Conservation (phyloP, 257 asterid species). For the Coffea canephora region DNA sequence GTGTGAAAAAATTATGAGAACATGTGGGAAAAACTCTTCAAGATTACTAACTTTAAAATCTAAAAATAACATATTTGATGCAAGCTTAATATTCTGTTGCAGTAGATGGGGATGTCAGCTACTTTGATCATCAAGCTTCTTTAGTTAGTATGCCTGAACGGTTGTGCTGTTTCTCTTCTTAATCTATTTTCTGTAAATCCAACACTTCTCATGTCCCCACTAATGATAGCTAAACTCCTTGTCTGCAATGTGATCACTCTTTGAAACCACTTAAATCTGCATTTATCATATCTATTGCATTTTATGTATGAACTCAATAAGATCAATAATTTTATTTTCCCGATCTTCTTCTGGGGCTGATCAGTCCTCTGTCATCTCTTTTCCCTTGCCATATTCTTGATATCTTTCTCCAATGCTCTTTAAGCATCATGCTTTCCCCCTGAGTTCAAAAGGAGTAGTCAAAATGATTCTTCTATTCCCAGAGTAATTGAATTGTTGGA, state of each 20-base stretch:
- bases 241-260: not conserved
- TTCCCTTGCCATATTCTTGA: not conserved
- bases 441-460: not conserved
- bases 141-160: not conserved
- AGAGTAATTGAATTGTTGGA: too few relatives aligned
- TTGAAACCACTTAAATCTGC: not conserved
- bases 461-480: not conserved
- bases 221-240: not conserved
- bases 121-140: not conserved
- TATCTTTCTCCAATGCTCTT: not conserved
- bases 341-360: not conserved
- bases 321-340: not conserved
- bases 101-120: not conserved
- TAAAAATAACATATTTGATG: not conserved
- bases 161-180: not conserved
- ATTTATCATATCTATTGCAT: not conserved
- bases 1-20: not conserved
- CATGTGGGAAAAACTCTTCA: not conserved
- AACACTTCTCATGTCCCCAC: not conserved
- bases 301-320: not conserved
- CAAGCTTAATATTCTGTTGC: not conserved
- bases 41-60: not conserved
- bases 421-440: not conserved
- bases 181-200: not conserved
- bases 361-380: not conserved